Evolutionary conservation across 2,329 filamentous ascomycete species (phyloP).

Genomic region (Ciborinia camelliae): DNA sequence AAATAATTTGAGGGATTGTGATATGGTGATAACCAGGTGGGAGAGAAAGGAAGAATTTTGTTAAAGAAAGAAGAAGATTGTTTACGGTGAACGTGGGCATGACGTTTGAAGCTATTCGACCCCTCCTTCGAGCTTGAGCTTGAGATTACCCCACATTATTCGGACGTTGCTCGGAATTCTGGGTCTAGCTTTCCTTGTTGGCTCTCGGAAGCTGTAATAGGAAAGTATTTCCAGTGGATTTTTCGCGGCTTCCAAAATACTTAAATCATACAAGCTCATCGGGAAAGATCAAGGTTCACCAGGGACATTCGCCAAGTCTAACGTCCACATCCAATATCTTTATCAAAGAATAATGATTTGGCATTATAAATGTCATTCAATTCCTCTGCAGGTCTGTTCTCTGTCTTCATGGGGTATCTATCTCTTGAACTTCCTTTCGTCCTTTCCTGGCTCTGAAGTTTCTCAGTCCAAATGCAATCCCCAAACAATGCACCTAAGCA

Average conservation of each 20-base stretch:
- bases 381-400: neutral
- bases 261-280: neutral
- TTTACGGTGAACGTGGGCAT: slow-evolving; percentile 20
- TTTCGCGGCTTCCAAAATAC: neutral
- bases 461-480: slow-evolving; percentile 5
- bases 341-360: neutral
- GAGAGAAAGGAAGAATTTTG: neutral
- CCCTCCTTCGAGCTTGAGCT: slow-evolving; percentile 27
- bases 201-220: neutral
- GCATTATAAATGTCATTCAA: slow-evolving; percentile 3
- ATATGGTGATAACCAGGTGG: no score
- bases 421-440: slow-evolving; percentile 6
- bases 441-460: slow-evolving; percentile 5
- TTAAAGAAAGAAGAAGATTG: neutral
- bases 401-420: slow-evolving; percentile 11
- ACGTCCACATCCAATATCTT: neutral
- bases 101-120: slow-evolving; percentile 32
- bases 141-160: slow-evolving; percentile 16
- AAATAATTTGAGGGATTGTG: neutral
- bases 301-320: neutral
- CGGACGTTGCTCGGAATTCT: slow-evolving; percentile 16
- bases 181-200: neutral
- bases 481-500: slow-evolving; percentile 10
- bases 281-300: neutral
- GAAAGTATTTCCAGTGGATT: slow-evolving; percentile 2